Evolutionary conservation across 108 stramenopile genomes (phyloP).

Genomic region (Cyclotella cryptica): DNA sequence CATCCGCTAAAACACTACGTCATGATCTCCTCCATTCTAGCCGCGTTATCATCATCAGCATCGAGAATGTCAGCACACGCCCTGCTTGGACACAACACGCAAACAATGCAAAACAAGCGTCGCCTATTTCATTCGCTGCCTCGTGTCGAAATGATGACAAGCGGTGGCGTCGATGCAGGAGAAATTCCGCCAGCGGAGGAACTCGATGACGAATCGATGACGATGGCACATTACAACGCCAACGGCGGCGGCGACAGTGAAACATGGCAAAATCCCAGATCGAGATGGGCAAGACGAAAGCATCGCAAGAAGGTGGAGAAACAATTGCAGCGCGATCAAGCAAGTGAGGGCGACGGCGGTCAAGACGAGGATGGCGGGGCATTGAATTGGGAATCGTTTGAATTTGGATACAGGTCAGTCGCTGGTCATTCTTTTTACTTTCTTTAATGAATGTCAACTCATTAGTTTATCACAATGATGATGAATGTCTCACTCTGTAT

Average conservation of each 20-base stretch:
- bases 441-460: neutral
- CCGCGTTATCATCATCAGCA: too few relatives aligned
- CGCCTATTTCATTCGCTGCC: too few relatives aligned
- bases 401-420: constrained; percentile 44
- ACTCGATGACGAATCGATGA: too few relatives aligned
- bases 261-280: constrained; percentile 29
- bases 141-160: too few relatives aligned
- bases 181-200: neutral
- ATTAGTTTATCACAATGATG: neutral
- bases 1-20: too few relatives aligned
- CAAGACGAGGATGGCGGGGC: constrained; percentile 1
- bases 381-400: constrained; percentile 51
- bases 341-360: neutral
- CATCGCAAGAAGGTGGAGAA: constrained; percentile 25
- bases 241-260: neutral
- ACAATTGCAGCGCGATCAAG: constrained; percentile 8
- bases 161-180: too few relatives aligned
- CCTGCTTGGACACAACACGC: too few relatives aligned
- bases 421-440: constrained; percentile 1
- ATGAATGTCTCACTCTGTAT: neutral
- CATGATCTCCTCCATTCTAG: too few relatives aligned
- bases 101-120: too few relatives aligned
- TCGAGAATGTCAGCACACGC: too few relatives aligned
- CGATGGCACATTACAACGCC: neutral
- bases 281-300: constrained; percentile 36